Evolutionary conservation across 2,329 filamentous ascomycete species (phyloP).

Genomic region (Xylaria digitata): DNA sequence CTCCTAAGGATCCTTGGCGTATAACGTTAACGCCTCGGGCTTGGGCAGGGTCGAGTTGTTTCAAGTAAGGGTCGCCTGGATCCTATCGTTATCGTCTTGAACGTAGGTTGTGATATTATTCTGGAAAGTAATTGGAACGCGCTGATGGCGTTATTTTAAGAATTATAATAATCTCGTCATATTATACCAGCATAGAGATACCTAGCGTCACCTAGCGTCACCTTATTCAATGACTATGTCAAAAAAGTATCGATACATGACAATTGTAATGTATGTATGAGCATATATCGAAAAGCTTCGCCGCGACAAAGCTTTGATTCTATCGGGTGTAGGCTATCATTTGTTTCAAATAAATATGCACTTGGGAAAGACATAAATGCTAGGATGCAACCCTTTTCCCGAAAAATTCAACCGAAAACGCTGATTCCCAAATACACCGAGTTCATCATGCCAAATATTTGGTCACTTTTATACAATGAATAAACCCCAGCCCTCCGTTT

Average conservation of each 20-base stretch:
- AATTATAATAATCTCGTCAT: not conserved
- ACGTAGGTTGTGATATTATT: not conserved
- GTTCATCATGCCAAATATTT: constrained; percentile 29
- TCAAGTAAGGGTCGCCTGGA: not conserved
- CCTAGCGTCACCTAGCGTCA: not conserved
- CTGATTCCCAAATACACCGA: constrained; percentile 25
- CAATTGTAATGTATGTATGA: not conserved
- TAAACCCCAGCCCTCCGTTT: constrained; percentile 5
- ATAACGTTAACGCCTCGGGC: not conserved
- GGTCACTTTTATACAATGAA: constrained; percentile 35
- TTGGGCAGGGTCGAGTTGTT: not conserved
- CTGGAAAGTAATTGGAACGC: not conserved
- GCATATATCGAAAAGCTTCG: constrained; percentile 10
- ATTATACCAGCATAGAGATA: not conserved
- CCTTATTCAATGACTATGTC: not conserved
- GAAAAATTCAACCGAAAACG: not conserved
- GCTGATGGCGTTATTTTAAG: no score
- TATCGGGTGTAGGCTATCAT: constrained; percentile 6
- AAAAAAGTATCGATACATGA: not conserved
- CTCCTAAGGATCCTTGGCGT: constrained; percentile 65
- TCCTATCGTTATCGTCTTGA: not conserved
- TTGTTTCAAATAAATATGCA: constrained; percentile 4
- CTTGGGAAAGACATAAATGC: not conserved
- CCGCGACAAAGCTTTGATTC: not conserved
- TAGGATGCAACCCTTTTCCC: not conserved